Percentiles rank a stretch among this genome's conserved stretches.
These are phyloP conservation scores for Rubia occidens DNA, from an alignment of 305 asterid species.

Conservation along the genomic window DNA sequence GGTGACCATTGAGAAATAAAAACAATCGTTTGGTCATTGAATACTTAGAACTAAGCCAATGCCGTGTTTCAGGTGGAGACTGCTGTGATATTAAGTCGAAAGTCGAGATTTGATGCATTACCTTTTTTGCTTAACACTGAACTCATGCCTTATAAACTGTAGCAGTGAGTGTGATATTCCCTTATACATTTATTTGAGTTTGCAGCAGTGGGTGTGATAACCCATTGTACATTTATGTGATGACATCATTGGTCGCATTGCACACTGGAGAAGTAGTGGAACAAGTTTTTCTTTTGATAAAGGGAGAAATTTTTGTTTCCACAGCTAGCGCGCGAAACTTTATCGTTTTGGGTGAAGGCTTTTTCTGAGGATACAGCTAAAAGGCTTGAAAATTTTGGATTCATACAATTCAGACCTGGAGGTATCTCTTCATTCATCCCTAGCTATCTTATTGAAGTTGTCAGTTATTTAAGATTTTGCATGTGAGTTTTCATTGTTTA, in stretches of 20 bases:
- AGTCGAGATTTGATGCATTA: background rate
- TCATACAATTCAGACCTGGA: slow-evolving; percentile 96
- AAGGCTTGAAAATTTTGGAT: slow-evolving; percentile 95
- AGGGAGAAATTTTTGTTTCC: slow-evolving; percentile 14
- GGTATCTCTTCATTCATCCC: slow-evolving; percentile 38
- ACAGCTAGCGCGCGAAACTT: slow-evolving; percentile 94
- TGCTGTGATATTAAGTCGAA: background rate
- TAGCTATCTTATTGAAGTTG: slow-evolving; percentile 13
- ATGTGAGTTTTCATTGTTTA: background rate
- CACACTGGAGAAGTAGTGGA: background rate
- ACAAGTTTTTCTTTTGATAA: background rate
- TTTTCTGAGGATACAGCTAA: slow-evolving; percentile 98
- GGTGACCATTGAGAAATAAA: background rate
- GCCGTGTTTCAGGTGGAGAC: background rate
- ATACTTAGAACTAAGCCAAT: background rate
- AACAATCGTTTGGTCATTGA: background rate
- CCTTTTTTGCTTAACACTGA: background rate
- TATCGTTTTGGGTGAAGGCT: slow-evolving; percentile 97
- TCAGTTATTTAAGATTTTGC: slow-evolving; percentile 9
- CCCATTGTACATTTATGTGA: background rate
- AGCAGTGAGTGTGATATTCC: background rate
- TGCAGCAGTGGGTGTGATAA: background rate
- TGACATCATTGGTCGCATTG: background rate
- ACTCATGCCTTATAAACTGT: background rate
- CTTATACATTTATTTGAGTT: background rate